Evolutionary conservation across 2,329 filamentous ascomycete genomes (phyloP).

Genomic region (Karstenula rhodostoma): DNA sequence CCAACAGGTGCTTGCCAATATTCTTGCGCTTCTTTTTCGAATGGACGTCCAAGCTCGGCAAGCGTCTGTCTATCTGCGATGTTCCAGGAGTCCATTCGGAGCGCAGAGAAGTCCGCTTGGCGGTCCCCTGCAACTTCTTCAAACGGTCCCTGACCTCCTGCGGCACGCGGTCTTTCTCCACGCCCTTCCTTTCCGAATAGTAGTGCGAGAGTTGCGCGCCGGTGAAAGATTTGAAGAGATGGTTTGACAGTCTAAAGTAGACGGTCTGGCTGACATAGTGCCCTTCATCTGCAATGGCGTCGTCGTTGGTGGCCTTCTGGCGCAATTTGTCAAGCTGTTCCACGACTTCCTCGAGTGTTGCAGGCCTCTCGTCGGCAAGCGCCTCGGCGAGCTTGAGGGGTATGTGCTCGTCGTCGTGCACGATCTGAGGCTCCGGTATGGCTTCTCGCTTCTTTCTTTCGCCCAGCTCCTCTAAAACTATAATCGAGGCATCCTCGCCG

Average conservation of each 20-base stretch:
- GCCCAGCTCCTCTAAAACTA: constrained; percentile 43
- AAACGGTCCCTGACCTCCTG: constrained; percentile 29
- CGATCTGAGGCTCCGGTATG: constrained; percentile 9
- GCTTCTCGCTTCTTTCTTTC: constrained; percentile 19
- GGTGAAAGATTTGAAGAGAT: constrained; percentile 39
- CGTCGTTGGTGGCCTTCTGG: constrained; percentile 27
- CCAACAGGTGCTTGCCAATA: constrained; percentile 39
- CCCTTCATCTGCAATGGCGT: constrained; percentile 28
- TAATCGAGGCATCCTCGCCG: constrained; percentile 46
- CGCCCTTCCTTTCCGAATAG: constrained; percentile 37
- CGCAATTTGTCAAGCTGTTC: constrained; percentile 43
- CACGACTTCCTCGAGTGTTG: constrained; percentile 40
- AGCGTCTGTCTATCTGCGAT: constrained; percentile 32
- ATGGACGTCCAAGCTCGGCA: constrained; percentile 32
- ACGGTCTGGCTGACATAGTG: constrained; percentile 38
- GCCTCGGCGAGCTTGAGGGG: constrained; percentile 38
- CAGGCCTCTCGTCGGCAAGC: constrained; percentile 33
- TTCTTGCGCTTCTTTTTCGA: constrained; percentile 18
- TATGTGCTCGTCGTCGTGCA: constrained; percentile 18
- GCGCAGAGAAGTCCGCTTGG: constrained; percentile 29
- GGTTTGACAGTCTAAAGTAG: constrained; percentile 35
- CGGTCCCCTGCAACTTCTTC: constrained; percentile 22
- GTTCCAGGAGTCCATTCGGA: constrained; percentile 45
- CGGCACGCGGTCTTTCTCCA: constrained; percentile 25
- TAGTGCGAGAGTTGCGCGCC: constrained; percentile 41